Base-by-base conservation (phyloP, 169 alveolate species). In the Pseudocohnilembus persalinus region DNA sequence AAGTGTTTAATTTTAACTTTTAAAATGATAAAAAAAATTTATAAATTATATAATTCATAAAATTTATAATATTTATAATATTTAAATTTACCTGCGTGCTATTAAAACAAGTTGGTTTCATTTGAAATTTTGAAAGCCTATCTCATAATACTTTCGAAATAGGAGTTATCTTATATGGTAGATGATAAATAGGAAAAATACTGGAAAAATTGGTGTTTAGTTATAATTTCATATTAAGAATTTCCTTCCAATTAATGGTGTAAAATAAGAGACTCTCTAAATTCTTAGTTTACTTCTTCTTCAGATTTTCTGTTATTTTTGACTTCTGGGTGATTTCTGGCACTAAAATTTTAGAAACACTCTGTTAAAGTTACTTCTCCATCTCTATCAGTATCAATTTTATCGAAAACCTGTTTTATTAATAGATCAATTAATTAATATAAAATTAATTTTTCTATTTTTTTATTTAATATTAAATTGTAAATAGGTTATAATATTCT, bases 291-390 rank as follows among this genome's bases (percentile, higher is more conserved):
- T 1, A 85, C 85, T 74, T 92, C 94, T 64, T 92, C 96, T 85
- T 92, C 96, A 74, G 85, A 87, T 35, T 87, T 88, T 76, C 90
- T 92, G 29, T 92, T 93, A 65, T 81, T 84, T 84, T 89, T 82
- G 25, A 92, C 93, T 77, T 92, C 94, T 34, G 96, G 96, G 86
- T 92, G 96, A 35, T 80, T 76, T 64, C 88, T 88, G 0, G 91
- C 91, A 73, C 79, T 83, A 77, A 85, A 92, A 78, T 84, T 85
- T 20, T 78, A 82, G 83, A 84, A 82, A 32, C 89, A 33, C 64
- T 88, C 92, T 29, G 84, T 88, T 32, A 88, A 33, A 30, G 87
- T 80, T 15, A 92, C 79, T 32, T 78, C 29, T 0, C 89, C 92
- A 20, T 74, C 81, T 73, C 89, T 81, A 82, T 88, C 88, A 32